Percentiles rank a stretch among this genome's conserved stretches.
Conservation (phyloP, 2,329 filamentous ascomycete species). For the Boeremia lycopersici region DNA sequence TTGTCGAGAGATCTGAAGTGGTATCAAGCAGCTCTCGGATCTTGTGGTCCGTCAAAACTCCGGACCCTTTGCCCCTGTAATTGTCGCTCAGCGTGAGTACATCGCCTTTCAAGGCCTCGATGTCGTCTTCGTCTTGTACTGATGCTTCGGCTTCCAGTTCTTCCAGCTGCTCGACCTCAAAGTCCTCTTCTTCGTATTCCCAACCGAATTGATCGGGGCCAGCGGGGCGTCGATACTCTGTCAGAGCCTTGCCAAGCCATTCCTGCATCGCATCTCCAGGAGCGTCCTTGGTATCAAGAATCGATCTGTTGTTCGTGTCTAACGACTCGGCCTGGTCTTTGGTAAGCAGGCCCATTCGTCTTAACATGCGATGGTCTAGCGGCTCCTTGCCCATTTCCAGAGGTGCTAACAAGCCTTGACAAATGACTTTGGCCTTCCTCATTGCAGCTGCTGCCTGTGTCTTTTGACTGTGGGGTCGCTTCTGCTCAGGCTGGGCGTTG, state of each 20-base stretch:
- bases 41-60: constrained; percentile 31
- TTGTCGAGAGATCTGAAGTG: constrained; percentile 64
- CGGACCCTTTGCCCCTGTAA: constrained; percentile 38
- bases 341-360: constrained; percentile 63
- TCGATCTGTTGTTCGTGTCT: constrained; percentile 53
- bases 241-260: constrained; percentile 63
- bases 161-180: constrained; percentile 65
- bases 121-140: constrained; percentile 59
- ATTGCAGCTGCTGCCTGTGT: constrained; percentile 50
- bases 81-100: constrained; percentile 48
- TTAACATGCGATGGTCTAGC: constrained; percentile 52
- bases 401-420: constrained; percentile 36
- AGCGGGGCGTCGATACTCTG: constrained; percentile 53
- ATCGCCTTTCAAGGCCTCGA: constrained; percentile 47
- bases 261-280: constrained; percentile 53
- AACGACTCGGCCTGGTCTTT: constrained; percentile 68
- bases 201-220: constrained; percentile 56
- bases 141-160: constrained; percentile 65
- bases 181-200: constrained; percentile 64
- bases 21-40: constrained; percentile 47
- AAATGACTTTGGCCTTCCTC: constrained; percentile 35
- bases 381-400: constrained; percentile 27
- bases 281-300: constrained; percentile 46
- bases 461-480: constrained; percentile 47
- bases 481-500: constrained; percentile 24